phyloP scores from a whole-genome alignment of 495 filamentous ascomycete genomes.

The Aspergillus cavernicola region DNA sequence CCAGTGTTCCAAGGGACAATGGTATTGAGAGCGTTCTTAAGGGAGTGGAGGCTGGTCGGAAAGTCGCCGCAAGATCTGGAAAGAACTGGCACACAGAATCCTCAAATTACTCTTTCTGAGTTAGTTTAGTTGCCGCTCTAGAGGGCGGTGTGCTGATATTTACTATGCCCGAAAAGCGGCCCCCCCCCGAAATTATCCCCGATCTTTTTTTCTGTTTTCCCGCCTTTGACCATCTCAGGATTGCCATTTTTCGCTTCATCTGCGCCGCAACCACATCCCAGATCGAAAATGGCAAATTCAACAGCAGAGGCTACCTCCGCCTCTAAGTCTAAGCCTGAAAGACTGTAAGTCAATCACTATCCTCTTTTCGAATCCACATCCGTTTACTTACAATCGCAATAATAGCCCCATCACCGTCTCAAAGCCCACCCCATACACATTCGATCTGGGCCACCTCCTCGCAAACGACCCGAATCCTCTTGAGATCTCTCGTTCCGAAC shows the following conservation, averaged over 20 bases:
- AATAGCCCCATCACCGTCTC: constrained; percentile 59
- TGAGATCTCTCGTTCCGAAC: constrained; percentile 35
- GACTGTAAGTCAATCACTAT: constrained; percentile 32
- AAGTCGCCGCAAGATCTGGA: constrained; percentile 17
- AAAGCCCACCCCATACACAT: constrained; percentile 85
- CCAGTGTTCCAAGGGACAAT: constrained; percentile 38
- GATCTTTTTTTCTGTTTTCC: constrained; percentile 25
- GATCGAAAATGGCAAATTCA: constrained; percentile 28
- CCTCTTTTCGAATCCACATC: neutral
- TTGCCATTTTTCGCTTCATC: too few species aligned
- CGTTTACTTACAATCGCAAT: constrained; percentile 6
- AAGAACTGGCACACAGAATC: constrained; percentile 28
- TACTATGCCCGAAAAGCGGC: constrained; percentile 18
- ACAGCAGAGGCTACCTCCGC: constrained; percentile 17
- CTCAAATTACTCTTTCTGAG: constrained; percentile 16
- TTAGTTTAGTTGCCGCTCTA: constrained; percentile 22
- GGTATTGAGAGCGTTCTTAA: constrained; percentile 22
- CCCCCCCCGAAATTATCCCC: constrained; percentile 18
- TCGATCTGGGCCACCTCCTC: constrained; percentile 85
- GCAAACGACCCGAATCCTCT: constrained; percentile 80
- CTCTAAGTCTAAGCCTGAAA: constrained; percentile 35
- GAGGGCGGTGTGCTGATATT: constrained; percentile 13
- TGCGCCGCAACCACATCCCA: neutral
- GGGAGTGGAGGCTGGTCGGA: constrained; percentile 21
- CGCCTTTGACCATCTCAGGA: constrained; percentile 1